These are phyloP conservation scores for Punica granatum DNA, from an alignment of 345 rosid genomes.

Conservation along the genomic window DNA sequence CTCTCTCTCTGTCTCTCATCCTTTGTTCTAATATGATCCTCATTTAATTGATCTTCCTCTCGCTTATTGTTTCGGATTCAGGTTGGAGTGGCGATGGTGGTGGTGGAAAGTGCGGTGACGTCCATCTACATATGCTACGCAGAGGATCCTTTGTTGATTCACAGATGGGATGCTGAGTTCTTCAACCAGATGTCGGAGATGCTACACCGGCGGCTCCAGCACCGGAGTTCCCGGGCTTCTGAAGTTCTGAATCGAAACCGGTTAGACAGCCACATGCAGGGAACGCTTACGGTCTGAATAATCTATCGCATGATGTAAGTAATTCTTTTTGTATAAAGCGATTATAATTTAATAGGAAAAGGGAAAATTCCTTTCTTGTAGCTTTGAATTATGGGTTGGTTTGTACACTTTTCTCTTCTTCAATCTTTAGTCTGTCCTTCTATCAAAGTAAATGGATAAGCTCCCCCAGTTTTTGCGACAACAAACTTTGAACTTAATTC, in stretches of 20 bases:
- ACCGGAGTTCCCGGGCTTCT: slow-evolving; percentile 63
- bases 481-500: too few relatives aligned
- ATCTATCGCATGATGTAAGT: not conserved
- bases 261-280: slow-evolving; percentile 25
- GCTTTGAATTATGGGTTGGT: not conserved
- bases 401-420: not conserved
- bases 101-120: slow-evolving; percentile 89
- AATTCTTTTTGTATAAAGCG: not conserved
- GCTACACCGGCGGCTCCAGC: slow-evolving; percentile 78
- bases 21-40: not conserved
- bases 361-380: not conserved
- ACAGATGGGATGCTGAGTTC: slow-evolving; percentile 71
- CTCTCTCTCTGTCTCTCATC: slow-evolving; percentile 1
- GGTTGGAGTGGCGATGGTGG: slow-evolving; percentile 93
- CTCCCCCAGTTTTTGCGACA: not conserved
- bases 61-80: slow-evolving; percentile 11
- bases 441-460: not conserved
- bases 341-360: not conserved
- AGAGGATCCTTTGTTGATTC: slow-evolving; percentile 75
- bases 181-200: slow-evolving; percentile 64
- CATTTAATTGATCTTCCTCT: not conserved
- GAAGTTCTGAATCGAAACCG: slow-evolving; percentile 41
- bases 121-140: slow-evolving; percentile 89
- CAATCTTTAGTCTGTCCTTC: not conserved
- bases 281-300: slow-evolving; percentile 20